Evolutionary conservation across 1,284 basidiomycete genomes (phyloP).

Genomic region (Taiwanofungus camphoratus): DNA sequence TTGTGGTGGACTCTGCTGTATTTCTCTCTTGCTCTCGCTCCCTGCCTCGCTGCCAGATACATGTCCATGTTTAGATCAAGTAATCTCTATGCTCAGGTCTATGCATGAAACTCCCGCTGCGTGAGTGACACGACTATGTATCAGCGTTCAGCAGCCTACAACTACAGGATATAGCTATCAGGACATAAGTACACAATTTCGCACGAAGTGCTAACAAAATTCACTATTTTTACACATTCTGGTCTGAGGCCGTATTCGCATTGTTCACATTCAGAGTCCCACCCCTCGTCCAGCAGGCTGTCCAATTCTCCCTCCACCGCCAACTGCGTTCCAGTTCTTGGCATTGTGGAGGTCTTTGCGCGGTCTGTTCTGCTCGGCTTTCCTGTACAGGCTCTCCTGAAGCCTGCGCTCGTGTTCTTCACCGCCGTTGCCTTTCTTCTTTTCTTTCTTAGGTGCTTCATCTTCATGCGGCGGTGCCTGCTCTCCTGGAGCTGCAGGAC

Average conservation of each 20-base stretch:
- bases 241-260: neutral
- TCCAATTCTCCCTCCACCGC: slow-evolving; percentile 45
- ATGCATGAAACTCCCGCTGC: too few relatives aligned
- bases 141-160: too few relatives aligned
- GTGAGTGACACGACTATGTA: too few relatives aligned
- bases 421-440: slow-evolving; percentile 35
- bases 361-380: slow-evolving; percentile 48
- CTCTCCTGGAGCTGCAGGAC: slow-evolving; percentile 46
- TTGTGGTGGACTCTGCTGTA: slow-evolving; percentile 14
- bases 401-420: slow-evolving; percentile 46
- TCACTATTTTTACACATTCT: slow-evolving; percentile 6
- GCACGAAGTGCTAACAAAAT: slow-evolving; percentile 1
- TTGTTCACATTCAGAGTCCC: slow-evolving; percentile 26
- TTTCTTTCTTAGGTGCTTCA: slow-evolving; percentile 45
- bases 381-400: slow-evolving; percentile 40
- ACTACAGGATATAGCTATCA: neutral
- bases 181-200: neutral
- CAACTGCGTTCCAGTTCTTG: slow-evolving; percentile 29
- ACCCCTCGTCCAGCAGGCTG: slow-evolving; percentile 52
- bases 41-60: slow-evolving; percentile 9
- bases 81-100: slow-evolving; percentile 20
- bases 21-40: slow-evolving; percentile 18
- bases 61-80: slow-evolving; percentile 19
- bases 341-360: slow-evolving; percentile 37
- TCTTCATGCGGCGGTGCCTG: slow-evolving; percentile 44